Percentiles rank a stretch among this genome's conserved stretches.
These are phyloP conservation scores for Globisporangium nodosum DNA, from an alignment of 352 stramenopile species.

Conservation along the genomic window DNA sequence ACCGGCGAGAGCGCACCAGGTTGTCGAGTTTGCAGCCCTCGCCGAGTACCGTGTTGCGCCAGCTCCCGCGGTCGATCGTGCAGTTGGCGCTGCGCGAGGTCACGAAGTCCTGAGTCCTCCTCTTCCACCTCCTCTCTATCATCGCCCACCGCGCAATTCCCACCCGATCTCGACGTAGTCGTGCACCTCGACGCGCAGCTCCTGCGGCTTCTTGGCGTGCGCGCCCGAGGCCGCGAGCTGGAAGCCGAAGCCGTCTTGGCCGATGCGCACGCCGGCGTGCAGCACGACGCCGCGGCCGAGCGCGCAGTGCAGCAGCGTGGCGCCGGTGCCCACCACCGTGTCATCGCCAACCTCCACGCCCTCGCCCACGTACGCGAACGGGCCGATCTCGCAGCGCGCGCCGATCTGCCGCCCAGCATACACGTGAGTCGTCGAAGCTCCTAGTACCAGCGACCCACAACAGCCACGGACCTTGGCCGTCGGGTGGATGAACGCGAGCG, in stretches of 20 bases:
- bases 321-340: slow-evolving; percentile 36
- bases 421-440: background rate
- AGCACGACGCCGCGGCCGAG: slow-evolving; percentile 62
- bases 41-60: slow-evolving; percentile 74
- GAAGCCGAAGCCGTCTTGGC: slow-evolving; percentile 84
- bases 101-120: too few species aligned
- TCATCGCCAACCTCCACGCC: slow-evolving; percentile 56
- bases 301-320: slow-evolving; percentile 63
- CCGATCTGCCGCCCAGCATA: slow-evolving; percentile 34
- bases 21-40: slow-evolving; percentile 82
- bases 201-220: slow-evolving; percentile 80
- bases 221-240: slow-evolving; percentile 43
- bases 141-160: background rate
- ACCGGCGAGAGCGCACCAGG: slow-evolving; percentile 25
- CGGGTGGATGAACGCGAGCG: slow-evolving; percentile 29
- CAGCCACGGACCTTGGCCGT: slow-evolving; percentile 29
- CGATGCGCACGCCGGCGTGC: slow-evolving; percentile 65
- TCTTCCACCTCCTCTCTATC: too few species aligned
- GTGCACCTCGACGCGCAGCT: slow-evolving; percentile 69
- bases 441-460: background rate
- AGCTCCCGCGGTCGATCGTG: slow-evolving; percentile 80
- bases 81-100: slow-evolving; percentile 47
- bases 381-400: slow-evolving; percentile 42
- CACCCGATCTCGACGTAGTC: slow-evolving; percentile 84
- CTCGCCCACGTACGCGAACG: slow-evolving; percentile 50